Percentiles rank a stretch among this genome's conserved stretches.
phyloP scores from a whole-genome alignment of 176 grass and related monocot genomes.

The Neostapfia colusana region DNA sequence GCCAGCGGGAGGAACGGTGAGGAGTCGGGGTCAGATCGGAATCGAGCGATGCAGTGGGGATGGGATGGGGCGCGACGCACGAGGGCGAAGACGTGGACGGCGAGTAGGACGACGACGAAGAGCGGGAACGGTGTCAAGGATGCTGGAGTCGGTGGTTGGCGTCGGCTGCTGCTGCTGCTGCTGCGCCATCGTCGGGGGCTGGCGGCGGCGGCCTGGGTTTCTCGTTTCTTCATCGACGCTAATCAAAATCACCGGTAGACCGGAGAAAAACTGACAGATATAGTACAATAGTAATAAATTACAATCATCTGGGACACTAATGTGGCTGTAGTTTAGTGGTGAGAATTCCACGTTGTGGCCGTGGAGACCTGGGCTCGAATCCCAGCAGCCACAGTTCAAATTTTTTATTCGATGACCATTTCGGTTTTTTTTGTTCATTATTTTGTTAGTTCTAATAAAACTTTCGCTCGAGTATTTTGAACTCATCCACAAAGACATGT shows the following conservation, averaged over 20 bases:
- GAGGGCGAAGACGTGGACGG: slow-evolving; percentile 44
- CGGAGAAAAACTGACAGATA: background rate
- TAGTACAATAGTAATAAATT: background rate
- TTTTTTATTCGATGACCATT: no score
- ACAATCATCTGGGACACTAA: background rate
- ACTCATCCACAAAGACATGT: background rate
- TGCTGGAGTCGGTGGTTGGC: background rate
- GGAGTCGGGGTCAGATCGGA: background rate
- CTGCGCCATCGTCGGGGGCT: slow-evolving; percentile 25
- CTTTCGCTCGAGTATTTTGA: background rate
- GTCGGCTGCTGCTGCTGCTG: slow-evolving; percentile 23
- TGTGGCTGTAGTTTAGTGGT: slow-evolving; percentile 90
- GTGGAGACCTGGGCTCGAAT: slow-evolving; percentile 85
- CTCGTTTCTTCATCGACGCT: background rate
- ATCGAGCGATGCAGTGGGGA: background rate
- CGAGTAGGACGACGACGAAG: slow-evolving; percentile 45
- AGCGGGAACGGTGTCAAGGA: slow-evolving; percentile 46
- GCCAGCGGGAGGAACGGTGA: background rate
- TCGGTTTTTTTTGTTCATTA: background rate
- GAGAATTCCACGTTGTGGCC: slow-evolving; percentile 81
- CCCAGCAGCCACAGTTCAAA: slow-evolving; percentile 62
- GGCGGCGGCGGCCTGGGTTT: background rate
- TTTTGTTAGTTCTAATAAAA: background rate
- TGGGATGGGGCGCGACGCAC: background rate
- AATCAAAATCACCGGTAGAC: background rate